A percentile compares a stretch with the other conserved stretches of the same genome.
Evolutionary conservation across 2,329 filamentous ascomycete species (phyloP).

Genomic region (Trichoderma sp.): DNA sequence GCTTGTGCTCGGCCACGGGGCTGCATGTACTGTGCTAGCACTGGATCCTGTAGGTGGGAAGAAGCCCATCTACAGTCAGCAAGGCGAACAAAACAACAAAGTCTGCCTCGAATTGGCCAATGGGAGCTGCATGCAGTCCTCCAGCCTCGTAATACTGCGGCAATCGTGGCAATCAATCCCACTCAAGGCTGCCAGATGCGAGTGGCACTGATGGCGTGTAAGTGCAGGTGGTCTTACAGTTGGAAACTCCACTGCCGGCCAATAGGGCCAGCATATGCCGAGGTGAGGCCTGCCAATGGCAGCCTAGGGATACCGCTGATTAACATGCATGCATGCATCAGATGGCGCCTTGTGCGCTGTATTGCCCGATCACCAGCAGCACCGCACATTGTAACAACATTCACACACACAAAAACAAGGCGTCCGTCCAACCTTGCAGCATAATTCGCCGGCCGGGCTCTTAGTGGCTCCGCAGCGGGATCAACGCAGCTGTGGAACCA

Average conservation of each 20-base stretch:
- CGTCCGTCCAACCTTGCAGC: background rate
- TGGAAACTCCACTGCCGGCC: background rate
- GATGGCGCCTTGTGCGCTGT: background rate
- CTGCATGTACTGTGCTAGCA: background rate
- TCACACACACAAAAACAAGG: background rate
- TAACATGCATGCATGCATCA: background rate
- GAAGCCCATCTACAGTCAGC: background rate
- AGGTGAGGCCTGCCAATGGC: background rate
- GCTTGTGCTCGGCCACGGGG: background rate
- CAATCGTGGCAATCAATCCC: background rate
- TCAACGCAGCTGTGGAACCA: background rate
- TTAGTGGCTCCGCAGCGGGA: slow-evolving; percentile 7
- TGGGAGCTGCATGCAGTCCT: background rate
- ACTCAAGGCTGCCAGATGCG: background rate
- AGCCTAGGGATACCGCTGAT: background rate
- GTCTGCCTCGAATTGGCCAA: background rate
- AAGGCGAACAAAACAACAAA: background rate
- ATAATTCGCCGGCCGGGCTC: background rate
- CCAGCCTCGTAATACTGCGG: background rate
- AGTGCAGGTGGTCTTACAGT: background rate
- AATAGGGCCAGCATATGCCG: background rate
- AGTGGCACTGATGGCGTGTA: background rate
- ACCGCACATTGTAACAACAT: background rate
- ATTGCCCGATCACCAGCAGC: background rate
- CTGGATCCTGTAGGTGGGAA: no score